Evolutionary conservation across 768 basidiomycete genomes (phyloP), one percentile per base, ranked within the genome.

Genomic region (Xerocomus spinulosus): DNA sequence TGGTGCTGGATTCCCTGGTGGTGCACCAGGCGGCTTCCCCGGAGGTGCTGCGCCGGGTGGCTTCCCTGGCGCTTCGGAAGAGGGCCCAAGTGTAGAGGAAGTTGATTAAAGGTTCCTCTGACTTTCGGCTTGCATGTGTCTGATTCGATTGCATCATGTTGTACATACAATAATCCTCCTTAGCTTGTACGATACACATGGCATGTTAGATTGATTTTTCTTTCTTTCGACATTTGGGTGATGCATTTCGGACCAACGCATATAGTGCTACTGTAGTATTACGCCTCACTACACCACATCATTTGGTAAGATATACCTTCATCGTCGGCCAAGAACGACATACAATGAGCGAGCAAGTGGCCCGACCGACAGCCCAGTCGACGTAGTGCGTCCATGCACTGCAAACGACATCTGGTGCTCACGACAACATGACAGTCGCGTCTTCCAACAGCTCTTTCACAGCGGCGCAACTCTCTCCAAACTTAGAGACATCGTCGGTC

Each of bases 41-140:
- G 76, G 72, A 20, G 76, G 75, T 40, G 88, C 79, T 64, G 80
- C 80, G 39, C 82, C 85, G 28, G 87, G 85, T 43, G 82, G 81
- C 41, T 81, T 81, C 76, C 82, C 83, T 26, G 80, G 82, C 47
- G 81, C 75, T 29, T 69, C 72, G 42, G 88, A 87, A 67, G 90
- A 90, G 25, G 92, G 92, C 37, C 92, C 91, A 38, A 85, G 83
- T 49, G 91, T 93, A 44, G 91, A 94, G 76, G 91, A 93, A 73
- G 92, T 92, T 59, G 85, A 88, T 67, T 88, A 79, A 77, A 53
- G 49, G 55, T 46, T 49, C 54, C 57, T 55, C 32, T 45, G n/a
- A n/a, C n/a, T n/a, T n/a, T n/a, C n/a, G n/a, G 43, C 42, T 56
- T 53, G 61, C 55, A 53, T 58, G 38, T 44, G 51, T 63, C 39